A percentile compares a stretch with the other conserved stretches of the same genome.
These are phyloP conservation scores for Alternaria atra DNA, from an alignment of 2,329 filamentous ascomycete species.

Conservation along the genomic window DNA sequence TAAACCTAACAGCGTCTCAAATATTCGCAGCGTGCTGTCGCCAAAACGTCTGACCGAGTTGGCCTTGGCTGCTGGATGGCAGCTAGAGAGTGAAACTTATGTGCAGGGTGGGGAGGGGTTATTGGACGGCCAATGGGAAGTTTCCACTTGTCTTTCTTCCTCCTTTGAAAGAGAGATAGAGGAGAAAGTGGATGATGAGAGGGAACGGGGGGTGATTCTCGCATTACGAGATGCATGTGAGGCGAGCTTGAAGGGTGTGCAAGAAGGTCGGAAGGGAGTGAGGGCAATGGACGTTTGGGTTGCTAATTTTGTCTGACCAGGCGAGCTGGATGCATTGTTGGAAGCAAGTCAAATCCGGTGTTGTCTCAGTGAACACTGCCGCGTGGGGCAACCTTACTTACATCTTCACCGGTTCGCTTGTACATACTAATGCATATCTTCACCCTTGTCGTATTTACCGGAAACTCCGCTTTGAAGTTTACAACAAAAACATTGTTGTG, in stretches of 20 bases:
- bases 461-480: neutral
- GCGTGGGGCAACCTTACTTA: neutral
- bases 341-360: neutral
- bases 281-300: conserved; percentile 32
- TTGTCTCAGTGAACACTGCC: neutral
- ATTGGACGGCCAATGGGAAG: conserved; percentile 56
- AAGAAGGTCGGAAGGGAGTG: conserved; percentile 24
- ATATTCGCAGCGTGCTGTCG: conserved; percentile 59
- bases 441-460: neutral
- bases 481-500: neutral
- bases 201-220: conserved; percentile 23
- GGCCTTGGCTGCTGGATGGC: conserved; percentile 52
- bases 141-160: conserved; percentile 24
- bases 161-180: conserved; percentile 25
- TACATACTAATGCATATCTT: neutral
- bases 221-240: conserved; percentile 31
- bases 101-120: conserved; percentile 53
- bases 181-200: conserved; percentile 23
- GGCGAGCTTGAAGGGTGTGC: conserved; percentile 25
- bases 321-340: neutral
- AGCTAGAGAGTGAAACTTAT: conserved; percentile 47
- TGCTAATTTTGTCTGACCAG: conserved; percentile 27
- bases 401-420: neutral
- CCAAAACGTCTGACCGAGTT: conserved; percentile 54
- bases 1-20: conserved; percentile 51